phyloP scores from a whole-genome alignment of 2,329 filamentous ascomycete genomes.

The Colletotrichum sansevieriae region DNA sequence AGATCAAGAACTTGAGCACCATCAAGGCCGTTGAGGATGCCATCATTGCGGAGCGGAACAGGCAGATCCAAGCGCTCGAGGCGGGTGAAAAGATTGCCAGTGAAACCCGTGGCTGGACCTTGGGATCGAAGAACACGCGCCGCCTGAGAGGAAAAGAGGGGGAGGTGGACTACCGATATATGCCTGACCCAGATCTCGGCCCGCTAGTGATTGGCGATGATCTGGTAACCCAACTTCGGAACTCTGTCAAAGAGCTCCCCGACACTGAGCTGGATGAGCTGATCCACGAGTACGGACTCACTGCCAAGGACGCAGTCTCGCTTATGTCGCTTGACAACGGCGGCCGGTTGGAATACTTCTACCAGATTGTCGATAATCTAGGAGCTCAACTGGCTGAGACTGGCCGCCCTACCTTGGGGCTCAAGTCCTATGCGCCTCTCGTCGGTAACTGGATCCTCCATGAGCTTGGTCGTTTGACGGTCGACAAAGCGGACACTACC shows the following conservation, averaged over 20 bases:
- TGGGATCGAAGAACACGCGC: slow-evolving; percentile 85
- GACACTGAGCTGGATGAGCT: slow-evolving; percentile 77
- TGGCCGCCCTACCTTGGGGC: slow-evolving; percentile 40
- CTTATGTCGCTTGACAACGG: slow-evolving; percentile 84
- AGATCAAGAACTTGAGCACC: slow-evolving; percentile 97
- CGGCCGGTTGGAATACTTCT: slow-evolving; percentile 85
- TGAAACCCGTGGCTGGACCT: slow-evolving; percentile 93
- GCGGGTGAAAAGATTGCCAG: slow-evolving; percentile 80
- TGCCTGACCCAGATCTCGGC: slow-evolving; percentile 93
- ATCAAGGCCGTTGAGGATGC: slow-evolving; percentile 97
- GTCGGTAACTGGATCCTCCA: slow-evolving; percentile 79
- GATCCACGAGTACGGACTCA: slow-evolving; percentile 74
- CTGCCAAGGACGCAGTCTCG: slow-evolving; percentile 85
- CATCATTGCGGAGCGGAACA: slow-evolving; percentile 88
- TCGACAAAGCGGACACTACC: slow-evolving; percentile 57
- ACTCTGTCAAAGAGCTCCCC: slow-evolving; percentile 77
- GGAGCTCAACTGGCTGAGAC: slow-evolving; percentile 46
- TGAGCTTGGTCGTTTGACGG: slow-evolving; percentile 77
- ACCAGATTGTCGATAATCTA: slow-evolving; percentile 70
- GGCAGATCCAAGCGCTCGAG: slow-evolving; percentile 86
- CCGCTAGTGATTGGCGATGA: slow-evolving; percentile 82
- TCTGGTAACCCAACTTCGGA: slow-evolving; percentile 73
- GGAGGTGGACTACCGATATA: slow-evolving; percentile 97
- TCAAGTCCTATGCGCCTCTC: slow-evolving; percentile 58
- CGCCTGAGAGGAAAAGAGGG: slow-evolving; percentile 92